Conservation (phyloP, 1,139 yeast genomes). For the Sugiyamaella neomexicana region DNA sequence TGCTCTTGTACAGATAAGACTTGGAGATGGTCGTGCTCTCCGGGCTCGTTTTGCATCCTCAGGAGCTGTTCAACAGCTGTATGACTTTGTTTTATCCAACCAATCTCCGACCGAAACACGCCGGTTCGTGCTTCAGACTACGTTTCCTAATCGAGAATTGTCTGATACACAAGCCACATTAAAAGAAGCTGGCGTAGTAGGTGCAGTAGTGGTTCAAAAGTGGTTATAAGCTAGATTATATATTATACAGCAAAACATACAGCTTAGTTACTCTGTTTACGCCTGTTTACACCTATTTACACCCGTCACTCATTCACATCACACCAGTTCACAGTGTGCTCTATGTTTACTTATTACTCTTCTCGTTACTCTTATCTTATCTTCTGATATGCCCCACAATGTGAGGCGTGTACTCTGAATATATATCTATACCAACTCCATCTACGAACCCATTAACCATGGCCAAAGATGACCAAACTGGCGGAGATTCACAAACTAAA, state of each 20-base stretch:
- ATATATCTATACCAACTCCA: background rate
- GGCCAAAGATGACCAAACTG: conserved; percentile 19
- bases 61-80: conserved; percentile 68
- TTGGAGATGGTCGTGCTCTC: conserved; percentile 75
- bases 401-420: background rate
- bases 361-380: background rate
- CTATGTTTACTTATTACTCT: background rate
- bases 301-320: no score
- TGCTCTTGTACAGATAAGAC: conserved; percentile 75
- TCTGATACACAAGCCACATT: conserved; percentile 58
- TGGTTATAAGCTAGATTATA: conserved; percentile 19
- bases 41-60: conserved; percentile 64
- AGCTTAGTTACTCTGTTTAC: no score
- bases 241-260: background rate
- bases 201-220: conserved; percentile 81
- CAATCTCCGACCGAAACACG: conserved; percentile 49
- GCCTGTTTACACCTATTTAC: no score
- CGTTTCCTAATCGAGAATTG: conserved; percentile 81
- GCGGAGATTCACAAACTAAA: conserved; percentile 31
- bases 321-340: no score
- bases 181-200: conserved; percentile 72
- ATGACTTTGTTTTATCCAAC: conserved; percentile 60
- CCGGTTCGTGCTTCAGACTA: conserved; percentile 67
- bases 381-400: background rate
- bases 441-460: background rate